Conservation (phyloP, 2,329 filamentous ascomycete genomes). For the Verticillium longisporum region DNA sequence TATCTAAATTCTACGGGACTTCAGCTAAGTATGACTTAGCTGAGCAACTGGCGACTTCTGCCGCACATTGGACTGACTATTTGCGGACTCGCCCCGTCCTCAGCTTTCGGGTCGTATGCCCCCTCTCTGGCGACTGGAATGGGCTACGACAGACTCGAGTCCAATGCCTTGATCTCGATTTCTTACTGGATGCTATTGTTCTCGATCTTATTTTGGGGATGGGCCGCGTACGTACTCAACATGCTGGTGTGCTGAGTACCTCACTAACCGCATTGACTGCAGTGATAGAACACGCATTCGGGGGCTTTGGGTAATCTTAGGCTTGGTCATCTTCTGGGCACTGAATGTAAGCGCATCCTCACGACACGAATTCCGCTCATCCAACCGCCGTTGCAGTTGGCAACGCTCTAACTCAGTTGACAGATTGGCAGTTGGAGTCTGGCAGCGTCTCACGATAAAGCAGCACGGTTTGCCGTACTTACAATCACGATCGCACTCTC, state of each 20-base stretch:
- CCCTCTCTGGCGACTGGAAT: conserved; percentile 24
- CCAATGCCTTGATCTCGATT: conserved; percentile 26
- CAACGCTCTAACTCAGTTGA: not conserved
- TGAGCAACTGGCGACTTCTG: conserved; percentile 30
- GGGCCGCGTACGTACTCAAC: conserved; percentile 10
- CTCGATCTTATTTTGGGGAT: conserved; percentile 24
- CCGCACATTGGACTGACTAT: conserved; percentile 24
- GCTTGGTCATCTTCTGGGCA: conserved; percentile 18
- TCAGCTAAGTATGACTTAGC: conserved; percentile 11
- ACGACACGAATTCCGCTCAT: not conserved
- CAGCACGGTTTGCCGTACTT: conserved; percentile 17
- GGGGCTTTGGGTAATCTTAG: conserved; percentile 19
- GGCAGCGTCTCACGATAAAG: not conserved
- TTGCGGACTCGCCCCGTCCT: conserved; percentile 18
- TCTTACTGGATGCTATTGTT: conserved; percentile 25
- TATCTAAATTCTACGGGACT: not conserved
- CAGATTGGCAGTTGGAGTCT: not conserved
- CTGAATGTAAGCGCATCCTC: conserved; percentile 13
- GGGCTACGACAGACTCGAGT: conserved; percentile 25
- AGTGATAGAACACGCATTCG: conserved; percentile 15
- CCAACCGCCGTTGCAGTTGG: no score
- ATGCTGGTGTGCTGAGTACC: not conserved
- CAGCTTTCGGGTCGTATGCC: conserved; percentile 19
- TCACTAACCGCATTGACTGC: conserved; percentile 1
- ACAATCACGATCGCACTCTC: conserved; percentile 17